Percentiles rank a stretch among this genome's conserved stretches.
Conservation (phyloP, 2,329 filamentous ascomycete species). For the Teratosphaeria nubilosa region DNA sequence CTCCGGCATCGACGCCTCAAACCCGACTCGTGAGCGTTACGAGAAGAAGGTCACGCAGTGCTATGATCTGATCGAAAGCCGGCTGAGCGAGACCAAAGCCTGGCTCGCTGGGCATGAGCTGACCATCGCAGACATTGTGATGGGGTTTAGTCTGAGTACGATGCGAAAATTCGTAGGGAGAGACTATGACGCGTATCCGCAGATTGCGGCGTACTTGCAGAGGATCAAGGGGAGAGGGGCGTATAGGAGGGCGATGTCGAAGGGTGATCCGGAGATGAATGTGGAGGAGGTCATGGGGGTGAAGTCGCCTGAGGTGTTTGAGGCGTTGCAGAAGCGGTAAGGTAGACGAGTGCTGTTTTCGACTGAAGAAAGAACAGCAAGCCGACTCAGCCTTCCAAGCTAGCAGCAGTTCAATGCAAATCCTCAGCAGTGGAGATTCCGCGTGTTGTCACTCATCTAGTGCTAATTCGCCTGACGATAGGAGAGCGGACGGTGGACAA, state of each 20-base stretch:
- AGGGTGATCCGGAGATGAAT: conserved; percentile 22
- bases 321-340: background rate
- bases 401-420: no score
- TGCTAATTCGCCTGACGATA: no score
- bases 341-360: no score
- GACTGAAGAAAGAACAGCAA: no score
- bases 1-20: conserved; percentile 19
- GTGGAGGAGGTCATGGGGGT: conserved; percentile 3
- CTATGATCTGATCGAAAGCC: conserved; percentile 39
- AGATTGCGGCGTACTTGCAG: conserved; percentile 22
- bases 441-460: no score
- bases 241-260: conserved; percentile 23
- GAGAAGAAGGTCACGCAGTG: conserved; percentile 27
- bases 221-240: conserved; percentile 16
- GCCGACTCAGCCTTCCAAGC: no score
- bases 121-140: conserved; percentile 58
- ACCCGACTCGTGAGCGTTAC: conserved; percentile 20
- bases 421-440: no score
- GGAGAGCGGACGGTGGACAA: no score
- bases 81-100: conserved; percentile 33
- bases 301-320: background rate
- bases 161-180: conserved; percentile 33
- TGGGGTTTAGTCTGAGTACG: conserved; percentile 50
- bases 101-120: conserved; percentile 54
- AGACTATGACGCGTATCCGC: conserved; percentile 13